Evolutionary conservation across 2,329 filamentous ascomycete genomes (phyloP).

Genomic region (Akanthomyces muscarius): DNA sequence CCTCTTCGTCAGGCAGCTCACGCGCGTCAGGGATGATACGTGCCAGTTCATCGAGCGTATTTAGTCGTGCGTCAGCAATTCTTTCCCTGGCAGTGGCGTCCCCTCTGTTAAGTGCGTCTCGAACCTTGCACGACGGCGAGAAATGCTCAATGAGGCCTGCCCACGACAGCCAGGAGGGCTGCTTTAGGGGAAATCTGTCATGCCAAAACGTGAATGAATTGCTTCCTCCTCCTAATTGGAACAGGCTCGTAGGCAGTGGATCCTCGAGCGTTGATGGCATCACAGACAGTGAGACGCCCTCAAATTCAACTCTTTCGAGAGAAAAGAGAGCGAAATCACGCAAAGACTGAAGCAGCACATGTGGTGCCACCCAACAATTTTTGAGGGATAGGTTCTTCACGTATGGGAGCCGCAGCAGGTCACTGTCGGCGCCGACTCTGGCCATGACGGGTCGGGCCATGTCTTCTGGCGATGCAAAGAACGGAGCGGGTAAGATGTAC

Average conservation of each 20-base stretch:
- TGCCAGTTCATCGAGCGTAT: not conserved
- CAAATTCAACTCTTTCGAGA: constrained; percentile 53
- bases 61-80: not conserved
- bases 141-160: constrained; percentile 40
- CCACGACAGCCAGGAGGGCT: constrained; percentile 36
- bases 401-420: constrained; percentile 50
- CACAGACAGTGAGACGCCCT: constrained; percentile 62
- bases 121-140: constrained; percentile 34
- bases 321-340: constrained; percentile 41
- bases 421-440: constrained; percentile 24
- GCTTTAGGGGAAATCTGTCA: not conserved
- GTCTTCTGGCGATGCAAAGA: constrained; percentile 34
- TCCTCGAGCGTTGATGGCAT: constrained; percentile 25
- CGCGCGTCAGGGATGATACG: constrained; percentile 24
- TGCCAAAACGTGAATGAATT: not conserved
- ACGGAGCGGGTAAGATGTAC: constrained; percentile 59
- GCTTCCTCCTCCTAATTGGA: not conserved
- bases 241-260: not conserved
- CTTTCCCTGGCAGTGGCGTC: too few relatives aligned
- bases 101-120: constrained; percentile 19
- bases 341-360: constrained; percentile 51
- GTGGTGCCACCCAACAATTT: constrained; percentile 66
- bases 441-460: constrained; percentile 33
- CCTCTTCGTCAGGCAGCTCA: constrained; percentile 26
- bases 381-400: constrained; percentile 58